phyloP scores from a whole-genome alignment of 2,329 filamentous ascomycete species.

The Nectriaceae sp. region DNA sequence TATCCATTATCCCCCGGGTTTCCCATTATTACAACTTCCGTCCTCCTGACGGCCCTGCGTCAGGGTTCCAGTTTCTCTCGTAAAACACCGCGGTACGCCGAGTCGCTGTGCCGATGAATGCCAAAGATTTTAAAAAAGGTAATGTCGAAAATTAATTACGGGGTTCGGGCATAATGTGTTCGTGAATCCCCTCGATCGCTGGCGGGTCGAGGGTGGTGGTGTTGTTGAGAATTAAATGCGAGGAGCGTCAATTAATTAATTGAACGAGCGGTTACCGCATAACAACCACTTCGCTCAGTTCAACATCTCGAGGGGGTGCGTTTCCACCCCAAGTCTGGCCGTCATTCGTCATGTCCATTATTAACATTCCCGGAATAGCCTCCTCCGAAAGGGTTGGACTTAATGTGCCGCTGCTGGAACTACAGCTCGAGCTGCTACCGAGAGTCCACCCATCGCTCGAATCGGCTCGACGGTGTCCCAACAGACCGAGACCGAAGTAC shows the following conservation, averaged over 20 bases:
- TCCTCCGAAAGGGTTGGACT: slow-evolving; percentile 52
- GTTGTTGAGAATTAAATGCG: slow-evolving; percentile 3
- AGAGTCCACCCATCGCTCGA: slow-evolving; percentile 90
- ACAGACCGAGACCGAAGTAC: slow-evolving; percentile 49
- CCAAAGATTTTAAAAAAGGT: slow-evolving; percentile 39
- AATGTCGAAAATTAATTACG: slow-evolving; percentile 35
- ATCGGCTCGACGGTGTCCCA: slow-evolving; percentile 44
- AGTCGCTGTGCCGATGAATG: slow-evolving; percentile 44
- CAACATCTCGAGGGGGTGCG: slow-evolving; percentile 41
- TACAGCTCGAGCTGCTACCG: slow-evolving; percentile 73
- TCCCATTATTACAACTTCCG: slow-evolving; percentile 31
- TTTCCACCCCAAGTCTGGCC: slow-evolving; percentile 31
- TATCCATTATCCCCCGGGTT: slow-evolving; percentile 12
- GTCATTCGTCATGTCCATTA: slow-evolving; percentile 39
- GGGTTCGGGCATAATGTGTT: slow-evolving; percentile 31
- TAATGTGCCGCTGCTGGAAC: slow-evolving; percentile 50
- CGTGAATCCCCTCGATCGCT: slow-evolving; percentile 20
- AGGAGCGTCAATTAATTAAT: neutral
- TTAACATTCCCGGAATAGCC: slow-evolving; percentile 35
- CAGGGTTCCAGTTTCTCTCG: slow-evolving; percentile 27
- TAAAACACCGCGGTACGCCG: slow-evolving; percentile 38
- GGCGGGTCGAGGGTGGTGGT: slow-evolving; percentile 11
- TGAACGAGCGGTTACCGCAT: slow-evolving; percentile 34
- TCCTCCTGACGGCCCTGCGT: slow-evolving; percentile 29
- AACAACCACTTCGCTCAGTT: slow-evolving; percentile 49